Evolutionary conservation across 768 basidiomycete genomes (phyloP), one percentile per base, ranked within the genome.

Genomic region (Pleurotus platypus): DNA sequence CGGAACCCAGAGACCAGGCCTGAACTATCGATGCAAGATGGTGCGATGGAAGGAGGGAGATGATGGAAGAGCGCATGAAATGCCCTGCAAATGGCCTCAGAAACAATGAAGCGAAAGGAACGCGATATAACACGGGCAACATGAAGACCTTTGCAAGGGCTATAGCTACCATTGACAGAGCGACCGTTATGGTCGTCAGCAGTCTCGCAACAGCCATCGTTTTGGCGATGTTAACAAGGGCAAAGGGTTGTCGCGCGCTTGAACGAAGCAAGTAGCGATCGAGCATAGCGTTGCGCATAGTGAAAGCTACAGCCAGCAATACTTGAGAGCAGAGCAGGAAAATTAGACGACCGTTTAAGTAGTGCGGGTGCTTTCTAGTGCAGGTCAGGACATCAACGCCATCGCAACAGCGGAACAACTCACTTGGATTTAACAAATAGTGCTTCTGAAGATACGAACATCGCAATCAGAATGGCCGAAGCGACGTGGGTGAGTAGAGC

Each of bases 361-460:
- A 85, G 60, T 83, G 81, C 0, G 87, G 88, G 58, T 91, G 87
- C 69, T 87, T 90, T 64, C 88, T 90, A 59, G 4, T 18, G 13
- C 4, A 8, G 20, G 30, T 16, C 18, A 45, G n/a, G 24, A 18
- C 37, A 42, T 3, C 7, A 57, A 9, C n/a, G n/a, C 18, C 12
- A 6, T 15, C 24, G n/a, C 26, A 13, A 9, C 5, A 42, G 46
- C 3, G 24, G 45, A 38, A 46, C 30, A 11, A 67, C 77, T 38
- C 57, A 87, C 89, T 74, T 85, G 30, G 87, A 90, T 59, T 83
- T 85, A 13, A 87, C 82, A 56, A 90, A 90, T 0, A 89, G 16
- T 0, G 77, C 66, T 58, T 82, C 78, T 1, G 69, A 69, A 13
- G 64, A 53, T 57, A 77, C 75, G 49, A 71, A 63, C 2, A 64